Base-by-base conservation (phyloP, 1,284 basidiomycete genomes). In the Ustilago hordei region DNA sequence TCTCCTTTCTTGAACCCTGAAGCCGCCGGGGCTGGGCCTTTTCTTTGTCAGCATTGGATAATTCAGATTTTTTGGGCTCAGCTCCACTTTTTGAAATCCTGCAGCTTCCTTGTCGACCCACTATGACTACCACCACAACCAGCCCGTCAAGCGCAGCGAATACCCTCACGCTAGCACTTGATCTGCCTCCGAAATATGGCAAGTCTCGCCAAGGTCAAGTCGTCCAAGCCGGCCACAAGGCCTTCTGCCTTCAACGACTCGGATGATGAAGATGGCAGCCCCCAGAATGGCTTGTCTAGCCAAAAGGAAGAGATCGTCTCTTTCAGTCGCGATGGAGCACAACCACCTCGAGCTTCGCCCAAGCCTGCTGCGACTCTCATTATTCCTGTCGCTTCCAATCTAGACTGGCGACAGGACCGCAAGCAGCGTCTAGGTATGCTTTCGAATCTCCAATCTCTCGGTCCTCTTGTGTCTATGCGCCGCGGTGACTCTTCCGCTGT, bases 361-460 rank as follows among this genome's bases (percentile, higher is more conserved):
- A 28, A 23, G 8, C 55, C 64, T 11, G 15, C 57, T 19, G 38
- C 59, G 2, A 61, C 67, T 0, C 75, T 73, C 3, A 60, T 80
- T n/a, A 81, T 81, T 12, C 80, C 80, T 12, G 60, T 81, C 23
- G 19, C 60, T 13, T 60, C 78, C 41, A 69, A 75, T 32, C 55
- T 65, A 15, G 78, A 84, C 58, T 84, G 83, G 83, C 66, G 79
- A 13, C 72, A 83, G 32, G 83, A 83, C 28, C 63, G 82, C 19
- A 83, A 80, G 54, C 60, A 71, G 38, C 71, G 82, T 3, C 53
- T 83, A 12, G 83, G 83, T 32, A 45, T 74, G 11, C 74, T 69
- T 3, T 34, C 65, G 13, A 68, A 80, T 39, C 65, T 78, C 5
- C 41, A 69, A 23, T 52, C 60, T 2, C 35, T 79, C 5, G 77